Conservation (phyloP, 148 eudicot genomes). For the Vaccinium corymbosum region DNA sequence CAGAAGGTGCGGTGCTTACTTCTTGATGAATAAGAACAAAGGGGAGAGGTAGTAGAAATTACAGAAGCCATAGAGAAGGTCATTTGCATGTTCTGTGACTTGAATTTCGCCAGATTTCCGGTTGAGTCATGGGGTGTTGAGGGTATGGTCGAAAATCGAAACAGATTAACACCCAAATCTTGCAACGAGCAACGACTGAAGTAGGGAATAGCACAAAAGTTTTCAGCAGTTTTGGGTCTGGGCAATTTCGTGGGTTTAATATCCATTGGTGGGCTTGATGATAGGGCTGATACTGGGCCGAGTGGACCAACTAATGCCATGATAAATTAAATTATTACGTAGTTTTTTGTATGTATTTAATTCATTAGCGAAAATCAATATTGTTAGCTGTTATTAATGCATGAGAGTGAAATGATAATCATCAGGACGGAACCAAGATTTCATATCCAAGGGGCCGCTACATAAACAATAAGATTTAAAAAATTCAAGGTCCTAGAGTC, state of each 20-base stretch:
- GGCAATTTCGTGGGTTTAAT: background rate
- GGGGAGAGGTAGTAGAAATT: constrained; percentile 33
- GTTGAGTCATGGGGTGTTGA: background rate
- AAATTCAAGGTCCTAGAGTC: no score
- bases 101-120: constrained; percentile 2
- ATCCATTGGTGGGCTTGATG: background rate
- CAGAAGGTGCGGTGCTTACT: constrained; percentile 26
- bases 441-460: no score
- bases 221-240: background rate
- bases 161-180: background rate
- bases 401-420: no score
- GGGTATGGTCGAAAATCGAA: background rate
- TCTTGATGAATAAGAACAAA: constrained; percentile 25
- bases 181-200: background rate
- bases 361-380: no score
- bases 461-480: no score
- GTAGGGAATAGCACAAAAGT: background rate
- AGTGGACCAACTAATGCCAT: background rate
- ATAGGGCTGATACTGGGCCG: background rate
- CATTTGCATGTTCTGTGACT: constrained; percentile 16
- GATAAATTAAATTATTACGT: background rate
- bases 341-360: no score
- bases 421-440: no score
- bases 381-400: no score
- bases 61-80: constrained; percentile 46